A percentile compares a stretch with the other conserved stretches of the same genome.
Conservation (phyloP, 768 basidiomycete genomes). For the Pleurotus citrinopileatus region DNA sequence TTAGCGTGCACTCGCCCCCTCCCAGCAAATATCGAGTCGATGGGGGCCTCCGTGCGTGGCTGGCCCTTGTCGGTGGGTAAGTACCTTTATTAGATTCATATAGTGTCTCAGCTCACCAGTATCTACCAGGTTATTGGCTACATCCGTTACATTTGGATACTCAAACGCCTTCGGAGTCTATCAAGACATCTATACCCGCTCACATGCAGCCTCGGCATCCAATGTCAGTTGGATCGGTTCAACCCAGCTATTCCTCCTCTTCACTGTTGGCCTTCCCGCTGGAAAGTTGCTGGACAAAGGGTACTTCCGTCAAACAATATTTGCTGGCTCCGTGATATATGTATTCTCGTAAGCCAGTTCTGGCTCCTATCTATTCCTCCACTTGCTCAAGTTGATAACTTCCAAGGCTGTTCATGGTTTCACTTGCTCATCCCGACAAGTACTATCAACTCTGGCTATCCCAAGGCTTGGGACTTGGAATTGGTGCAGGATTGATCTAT, state of each 20-base stretch:
- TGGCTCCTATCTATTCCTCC: background rate
- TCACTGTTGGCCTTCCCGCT: constrained; percentile 7
- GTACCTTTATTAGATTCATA: no score
- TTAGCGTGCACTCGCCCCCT: background rate
- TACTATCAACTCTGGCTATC: constrained; percentile 35
- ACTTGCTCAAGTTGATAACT: background rate
- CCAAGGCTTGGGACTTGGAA: constrained; percentile 41
- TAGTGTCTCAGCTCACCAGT: no score
- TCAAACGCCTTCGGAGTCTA: background rate
- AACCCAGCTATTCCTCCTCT: constrained; percentile 32
- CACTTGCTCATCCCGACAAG: background rate
- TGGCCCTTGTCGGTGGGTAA: background rate
- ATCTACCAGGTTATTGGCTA: background rate
- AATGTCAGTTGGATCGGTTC: constrained; percentile 27
- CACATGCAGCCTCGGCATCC: background rate
- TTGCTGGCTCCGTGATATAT: background rate
- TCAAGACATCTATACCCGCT: background rate
- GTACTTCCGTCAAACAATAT: background rate
- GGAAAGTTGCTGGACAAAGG: background rate
- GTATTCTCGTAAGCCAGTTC: background rate
- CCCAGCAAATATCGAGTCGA: background rate
- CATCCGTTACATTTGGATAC: constrained; percentile 1
- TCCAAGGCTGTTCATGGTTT: constrained; percentile 2
- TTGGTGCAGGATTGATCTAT: constrained; percentile 42
- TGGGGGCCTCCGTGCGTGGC: background rate